These are phyloP conservation scores for Zygoascus flipseniorum DNA, from an alignment of 805 yeast genomes.

Conservation along the genomic window DNA sequence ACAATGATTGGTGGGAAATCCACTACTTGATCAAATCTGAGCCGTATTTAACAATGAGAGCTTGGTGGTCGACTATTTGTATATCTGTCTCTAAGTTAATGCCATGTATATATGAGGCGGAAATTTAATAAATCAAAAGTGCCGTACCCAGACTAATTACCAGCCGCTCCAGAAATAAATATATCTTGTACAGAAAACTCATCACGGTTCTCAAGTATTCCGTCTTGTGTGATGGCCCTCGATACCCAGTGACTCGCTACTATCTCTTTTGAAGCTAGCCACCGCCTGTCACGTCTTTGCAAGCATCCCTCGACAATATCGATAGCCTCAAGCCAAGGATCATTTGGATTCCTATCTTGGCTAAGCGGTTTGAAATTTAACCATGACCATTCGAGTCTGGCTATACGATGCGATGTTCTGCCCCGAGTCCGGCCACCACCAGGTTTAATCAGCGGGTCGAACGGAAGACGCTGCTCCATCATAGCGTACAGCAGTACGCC, in stretches of 20 bases:
- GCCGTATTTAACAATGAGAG: background rate
- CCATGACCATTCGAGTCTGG: conserved; percentile 92
- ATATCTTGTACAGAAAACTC: background rate
- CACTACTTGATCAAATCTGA: background rate
- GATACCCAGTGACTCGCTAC: conserved; percentile 15
- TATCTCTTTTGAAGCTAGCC: conserved; percentile 22
- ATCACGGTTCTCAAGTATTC: background rate
- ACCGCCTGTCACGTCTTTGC: conserved; percentile 40
- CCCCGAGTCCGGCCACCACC: conserved; percentile 34
- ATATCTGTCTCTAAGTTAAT: too few species aligned
- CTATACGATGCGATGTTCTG: conserved; percentile 79
- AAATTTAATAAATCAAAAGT: too few species aligned
- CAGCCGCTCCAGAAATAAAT: background rate
- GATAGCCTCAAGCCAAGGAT: conserved; percentile 39
- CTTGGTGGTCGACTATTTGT: too few species aligned
- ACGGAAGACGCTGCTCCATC: conserved; percentile 81
- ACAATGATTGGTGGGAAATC: background rate
- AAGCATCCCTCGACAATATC: conserved; percentile 43
- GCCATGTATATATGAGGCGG: too few species aligned
- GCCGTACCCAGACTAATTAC: too few species aligned
- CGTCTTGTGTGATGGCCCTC: conserved; percentile 3
- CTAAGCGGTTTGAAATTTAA: conserved; percentile 29
- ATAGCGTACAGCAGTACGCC: conserved; percentile 86
- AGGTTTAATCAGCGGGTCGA: conserved; percentile 61
- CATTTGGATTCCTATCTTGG: conserved; percentile 20